Conservation (phyloP, 768 basidiomycete species). For the Tylopilus intermedius region DNA sequence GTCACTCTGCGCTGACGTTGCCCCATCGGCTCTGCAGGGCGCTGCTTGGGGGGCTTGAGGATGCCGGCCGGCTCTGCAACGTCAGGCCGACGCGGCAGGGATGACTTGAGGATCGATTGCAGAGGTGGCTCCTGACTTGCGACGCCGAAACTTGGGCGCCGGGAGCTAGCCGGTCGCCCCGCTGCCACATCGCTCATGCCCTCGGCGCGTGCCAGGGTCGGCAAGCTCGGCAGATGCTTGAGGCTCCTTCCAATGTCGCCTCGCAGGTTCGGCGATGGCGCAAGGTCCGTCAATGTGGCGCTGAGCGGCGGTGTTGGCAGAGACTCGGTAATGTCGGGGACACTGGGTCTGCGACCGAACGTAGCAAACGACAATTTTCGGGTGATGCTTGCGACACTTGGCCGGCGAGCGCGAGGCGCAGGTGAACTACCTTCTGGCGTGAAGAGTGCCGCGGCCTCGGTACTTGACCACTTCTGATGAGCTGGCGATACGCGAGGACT, state of each 20-base stretch:
- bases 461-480: conserved; percentile 21
- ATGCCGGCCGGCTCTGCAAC: conserved; percentile 10
- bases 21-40: background rate
- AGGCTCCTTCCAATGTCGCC: conserved; percentile 10
- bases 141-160: conserved; percentile 16
- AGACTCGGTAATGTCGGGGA: conserved; percentile 19
- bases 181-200: background rate
- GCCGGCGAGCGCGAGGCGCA: conserved; percentile 13
- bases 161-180: background rate
- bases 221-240: conserved; percentile 26
- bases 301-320: conserved; percentile 18
- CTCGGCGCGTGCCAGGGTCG: conserved; percentile 13
- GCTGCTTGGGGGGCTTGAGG: conserved; percentile 14
- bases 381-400: conserved; percentile 29
- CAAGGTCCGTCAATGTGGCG: conserved; percentile 11
- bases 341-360: conserved; percentile 24
- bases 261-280: conserved; percentile 15
- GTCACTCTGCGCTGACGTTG: conserved; percentile 21
- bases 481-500: conserved; percentile 16
- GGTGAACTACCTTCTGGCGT: conserved; percentile 9
- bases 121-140: background rate
- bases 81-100: conserved; percentile 4
- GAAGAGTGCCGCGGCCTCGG: conserved; percentile 14
- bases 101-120: conserved; percentile 1
- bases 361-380: conserved; percentile 31